Conservation (phyloP, 257 asterid species). For the Galeopsis tetrahit region DNA sequence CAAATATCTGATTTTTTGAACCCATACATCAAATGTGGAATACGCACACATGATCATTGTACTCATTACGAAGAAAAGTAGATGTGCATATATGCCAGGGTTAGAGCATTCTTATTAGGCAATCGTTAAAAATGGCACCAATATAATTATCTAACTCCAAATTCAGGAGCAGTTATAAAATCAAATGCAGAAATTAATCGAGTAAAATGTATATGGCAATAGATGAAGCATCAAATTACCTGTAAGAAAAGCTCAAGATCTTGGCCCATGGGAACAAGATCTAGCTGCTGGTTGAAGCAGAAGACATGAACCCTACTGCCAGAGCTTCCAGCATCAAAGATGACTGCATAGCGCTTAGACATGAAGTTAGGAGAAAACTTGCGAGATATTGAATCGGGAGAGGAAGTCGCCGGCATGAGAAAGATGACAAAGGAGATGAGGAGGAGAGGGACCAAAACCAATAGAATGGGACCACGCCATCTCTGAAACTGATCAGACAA, state of each 20-base stretch:
- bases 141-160: not conserved
- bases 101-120: not conserved
- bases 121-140: conserved; percentile 11
- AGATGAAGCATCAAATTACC: conserved; percentile 41
- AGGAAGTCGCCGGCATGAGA: conserved; percentile 45
- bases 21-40: not conserved
- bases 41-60: not conserved
- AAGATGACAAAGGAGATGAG: conserved; percentile 52
- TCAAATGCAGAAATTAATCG: not conserved
- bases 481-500: conserved; percentile 70
- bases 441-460: conserved; percentile 69
- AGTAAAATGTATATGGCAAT: conserved; percentile 7
- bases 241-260: conserved; percentile 78
- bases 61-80: conserved; percentile 6
- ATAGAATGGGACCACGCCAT: conserved; percentile 67
- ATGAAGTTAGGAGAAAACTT: conserved; percentile 46
- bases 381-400: conserved; percentile 46
- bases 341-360: conserved; percentile 68
- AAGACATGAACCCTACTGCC: conserved; percentile 94
- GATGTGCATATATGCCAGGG: not conserved
- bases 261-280: conserved; percentile 78
- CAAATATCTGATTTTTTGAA: not conserved
- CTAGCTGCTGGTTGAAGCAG: conserved; percentile 67
- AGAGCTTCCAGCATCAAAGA: conserved; percentile 93
- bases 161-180: conserved; percentile 1